Percentiles rank a stretch among this genome's conserved stretches.
These are phyloP conservation scores for Citrus inodora DNA, from an alignment of 345 rosid species.

Conservation along the genomic window DNA sequence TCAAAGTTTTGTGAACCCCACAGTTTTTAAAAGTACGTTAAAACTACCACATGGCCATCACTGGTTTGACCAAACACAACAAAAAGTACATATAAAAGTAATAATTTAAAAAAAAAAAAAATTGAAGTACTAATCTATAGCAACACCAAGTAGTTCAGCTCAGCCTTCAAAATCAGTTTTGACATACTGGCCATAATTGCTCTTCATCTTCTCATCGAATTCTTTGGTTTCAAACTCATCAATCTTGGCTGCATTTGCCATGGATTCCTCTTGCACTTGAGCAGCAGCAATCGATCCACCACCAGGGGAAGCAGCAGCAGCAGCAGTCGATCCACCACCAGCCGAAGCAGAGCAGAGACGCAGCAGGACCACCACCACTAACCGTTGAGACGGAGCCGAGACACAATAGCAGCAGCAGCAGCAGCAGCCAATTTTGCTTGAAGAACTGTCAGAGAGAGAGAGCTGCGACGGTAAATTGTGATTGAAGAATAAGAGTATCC, in stretches of 20 bases:
- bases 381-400: no score
- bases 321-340: no score
- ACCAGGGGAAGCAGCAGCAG: no score
- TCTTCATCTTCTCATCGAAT: constrained; percentile 43
- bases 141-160: not conserved
- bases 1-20: no score
- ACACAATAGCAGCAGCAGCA: no score
- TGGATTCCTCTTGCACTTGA: constrained; percentile 47
- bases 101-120: not conserved
- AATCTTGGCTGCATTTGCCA: constrained; percentile 37
- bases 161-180: constrained; percentile 56
- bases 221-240: constrained; percentile 37
- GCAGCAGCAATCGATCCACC: not conserved
- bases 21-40: not conserved
- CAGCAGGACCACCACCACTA: no score
- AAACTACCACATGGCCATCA: constrained; percentile 20
- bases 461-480: no score
- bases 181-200: constrained; percentile 45
- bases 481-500: no score
- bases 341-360: no score
- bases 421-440: no score
- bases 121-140: not conserved
- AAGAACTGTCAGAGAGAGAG: no score
- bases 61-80: constrained; percentile 26
- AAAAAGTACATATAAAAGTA: not conserved